A percentile compares a stretch with the other conserved stretches of the same genome.
phyloP scores from a whole-genome alignment of 345 rosid genomes.

The Dipteronia dyeriana region DNA sequence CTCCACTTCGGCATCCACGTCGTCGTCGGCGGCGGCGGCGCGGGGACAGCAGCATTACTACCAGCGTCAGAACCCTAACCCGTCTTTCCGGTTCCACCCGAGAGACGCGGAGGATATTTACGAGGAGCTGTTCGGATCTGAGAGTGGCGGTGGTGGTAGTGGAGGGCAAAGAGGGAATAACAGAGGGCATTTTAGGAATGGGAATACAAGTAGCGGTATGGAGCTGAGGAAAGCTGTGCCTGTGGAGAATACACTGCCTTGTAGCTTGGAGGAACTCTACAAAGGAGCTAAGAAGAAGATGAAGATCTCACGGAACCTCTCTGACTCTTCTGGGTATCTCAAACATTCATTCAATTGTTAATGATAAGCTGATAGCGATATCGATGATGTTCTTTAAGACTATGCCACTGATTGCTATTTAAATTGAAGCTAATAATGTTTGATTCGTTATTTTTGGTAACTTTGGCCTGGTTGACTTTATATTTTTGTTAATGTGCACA shows the following conservation, averaged over 20 bases:
- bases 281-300: conserved; percentile 80
- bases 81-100: conserved; percentile 60
- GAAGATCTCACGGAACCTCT: conserved; percentile 59
- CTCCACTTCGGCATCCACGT: conserved; percentile 33
- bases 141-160: conserved; percentile 28
- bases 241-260: conserved; percentile 63
- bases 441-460: no score
- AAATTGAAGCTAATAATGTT: no score
- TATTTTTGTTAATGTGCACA: not conserved
- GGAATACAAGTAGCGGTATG: conserved; percentile 27
- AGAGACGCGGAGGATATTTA: conserved; percentile 80
- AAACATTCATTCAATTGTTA: not conserved
- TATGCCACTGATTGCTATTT: not conserved
- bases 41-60: conserved; percentile 34
- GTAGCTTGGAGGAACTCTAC: conserved; percentile 90
- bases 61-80: conserved; percentile 37
- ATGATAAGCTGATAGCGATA: not conserved
- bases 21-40: conserved; percentile 1
- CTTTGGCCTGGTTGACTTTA: no score
- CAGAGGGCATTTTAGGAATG: conserved; percentile 41
- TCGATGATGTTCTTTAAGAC: no score
- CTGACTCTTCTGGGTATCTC: conserved; percentile 64
- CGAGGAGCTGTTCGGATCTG: conserved; percentile 78
- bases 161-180: conserved; percentile 36
- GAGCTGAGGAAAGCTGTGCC: conserved; percentile 51